Base-by-base conservation (phyloP, 192 early-diverging fungal genomes). In the Jimgerdemannia flammicorona region DNA sequence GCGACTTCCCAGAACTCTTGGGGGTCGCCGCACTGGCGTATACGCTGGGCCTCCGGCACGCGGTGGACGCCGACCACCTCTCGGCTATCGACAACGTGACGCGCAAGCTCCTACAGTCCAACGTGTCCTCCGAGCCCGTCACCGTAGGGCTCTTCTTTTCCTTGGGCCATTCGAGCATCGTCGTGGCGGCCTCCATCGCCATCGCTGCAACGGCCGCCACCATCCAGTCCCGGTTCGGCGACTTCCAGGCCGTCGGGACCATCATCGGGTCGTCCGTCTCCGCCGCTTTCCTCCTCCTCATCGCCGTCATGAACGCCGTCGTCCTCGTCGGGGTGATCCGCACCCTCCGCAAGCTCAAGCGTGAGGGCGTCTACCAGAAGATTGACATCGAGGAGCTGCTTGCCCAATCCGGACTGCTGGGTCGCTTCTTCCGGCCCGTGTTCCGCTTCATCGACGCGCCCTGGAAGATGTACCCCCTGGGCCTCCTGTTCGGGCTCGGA, bases 21-120 rank as follows among this genome's bases (percentile, higher is more conserved):
- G 85, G 84, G 7, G 79, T 84, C 14, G 84, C 81, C 67, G 75
- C 78, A 0, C 59, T 88, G 10, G 85, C 85, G 29, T 88, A 85
- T 66, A 83, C 81, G 3, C 79, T 88, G 3, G 87, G 87, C 44
- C 80, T 88, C 67, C 80, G 88, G 41, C 88, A 89, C 70, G 88
- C 87, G n/a, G 81, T 89, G 10, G 87, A 89, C 72, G 88, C 86
- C 7, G 81, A 93, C 71, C 91, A 93, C 74, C 86, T 93, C 41
- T 88, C 91, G 1, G 91, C 91, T 3, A 93, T 93, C 74, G 91
- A 93, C 72, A 93, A 93, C 71, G 88, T 92, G 10, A 93, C 91
- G 11, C 79, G 91, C 17, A 86, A 87, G 63, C 79, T 93, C 18
- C 76, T 90, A 1, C 75, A 77, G 43, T 75, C 83, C 40, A 73